Evolutionary conservation across 2,329 filamentous ascomycete genomes (phyloP), one percentile per base, ranked within the genome.

Genomic region (Sporothrix euskadiensis): DNA sequence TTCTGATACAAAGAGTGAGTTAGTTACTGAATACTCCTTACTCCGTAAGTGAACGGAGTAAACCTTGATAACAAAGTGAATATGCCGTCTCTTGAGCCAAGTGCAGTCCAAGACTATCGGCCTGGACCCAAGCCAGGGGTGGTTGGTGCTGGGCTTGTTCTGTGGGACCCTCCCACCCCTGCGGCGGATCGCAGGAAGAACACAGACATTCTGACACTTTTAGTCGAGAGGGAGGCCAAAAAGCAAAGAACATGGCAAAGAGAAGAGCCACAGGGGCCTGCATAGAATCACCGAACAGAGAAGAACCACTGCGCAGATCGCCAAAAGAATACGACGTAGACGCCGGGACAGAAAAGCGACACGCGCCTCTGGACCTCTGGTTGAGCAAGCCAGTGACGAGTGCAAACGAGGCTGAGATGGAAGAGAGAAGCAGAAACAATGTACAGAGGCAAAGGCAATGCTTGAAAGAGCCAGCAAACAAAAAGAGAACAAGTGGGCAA

Each of bases 181-280:
- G 68, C 47, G 49, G 68, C 49, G 49, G 68, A 70, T 70, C 68
- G 68, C 68, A 32, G 68, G 68, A 49, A 70, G 65, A 68, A 65
- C 39, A 70, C 68, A 57, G 49, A 44, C 68, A 70, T 44, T 30
- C 22, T 49, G 41, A 14, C 41, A 44, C 10, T 9, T 44, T 44
- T 52, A 30, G n/a, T 68, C 32, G 39, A 26, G 16, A 39, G 44
- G 16, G 41, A 69, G 65, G 22, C 16, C 44, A 49, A 30, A 41
- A 65, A 44, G 39, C 19, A 65, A 30, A 16, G 61, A 65, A 61
- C 16, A 35, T 5, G 16, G 52, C 12, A 61, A 61, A 35, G 57
- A 32, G 35, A 66, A 30, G 57, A 30, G 22, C 39, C 39, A 66
- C n/a, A 66, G 14, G 61, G 22, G 41, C 10, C 39, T 22, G 12